Percentiles rank a stretch among this genome's conserved stretches.
These are phyloP conservation scores for Termitomyces sp. DNA, from an alignment of 1,284 basidiomycete genomes.

Conservation along the genomic window DNA sequence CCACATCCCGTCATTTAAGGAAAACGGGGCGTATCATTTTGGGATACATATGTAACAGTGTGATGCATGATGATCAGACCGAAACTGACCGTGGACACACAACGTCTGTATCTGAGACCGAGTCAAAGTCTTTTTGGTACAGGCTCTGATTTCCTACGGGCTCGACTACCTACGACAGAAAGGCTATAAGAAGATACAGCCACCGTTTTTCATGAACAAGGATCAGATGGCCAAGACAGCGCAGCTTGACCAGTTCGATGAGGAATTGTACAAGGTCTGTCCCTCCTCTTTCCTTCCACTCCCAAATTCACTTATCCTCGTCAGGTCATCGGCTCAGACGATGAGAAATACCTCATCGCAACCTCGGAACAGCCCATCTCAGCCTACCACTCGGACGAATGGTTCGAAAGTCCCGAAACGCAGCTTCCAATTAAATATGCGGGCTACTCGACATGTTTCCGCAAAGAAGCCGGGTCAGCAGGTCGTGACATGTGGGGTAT, in stretches of 20 bases:
- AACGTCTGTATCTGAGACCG: too few species aligned
- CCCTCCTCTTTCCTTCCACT: background rate
- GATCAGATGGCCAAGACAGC: slow-evolving; percentile 97
- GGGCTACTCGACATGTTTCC: slow-evolving; percentile 94
- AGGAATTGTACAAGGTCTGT: slow-evolving; percentile 90
- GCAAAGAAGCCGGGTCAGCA: slow-evolving; percentile 96
- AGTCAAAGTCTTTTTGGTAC: slow-evolving; percentile 89
- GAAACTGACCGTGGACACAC: too few species aligned
- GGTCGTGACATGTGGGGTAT: slow-evolving; percentile 99
- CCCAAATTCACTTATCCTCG: background rate
- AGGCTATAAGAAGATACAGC: slow-evolving; percentile 92
- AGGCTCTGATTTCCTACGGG: slow-evolving; percentile 93
- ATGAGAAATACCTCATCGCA: slow-evolving; percentile 98
- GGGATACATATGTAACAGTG: too few species aligned
- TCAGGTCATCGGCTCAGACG: slow-evolving; percentile 82
- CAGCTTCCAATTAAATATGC: slow-evolving; percentile 89
- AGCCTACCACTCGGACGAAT: slow-evolving; percentile 91
- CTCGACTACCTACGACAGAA: slow-evolving; percentile 86
- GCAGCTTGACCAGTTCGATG: slow-evolving; percentile 96
- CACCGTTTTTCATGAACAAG: slow-evolving; percentile 99
- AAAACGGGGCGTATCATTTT: too few species aligned
- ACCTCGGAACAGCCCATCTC: slow-evolving; percentile 99
- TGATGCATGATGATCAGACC: too few species aligned
- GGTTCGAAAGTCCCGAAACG: slow-evolving; percentile 89
- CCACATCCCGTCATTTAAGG: too few species aligned